phyloP scores from a whole-genome alignment of 2,329 filamentous ascomycete genomes.

The Neonectria hederae region DNA sequence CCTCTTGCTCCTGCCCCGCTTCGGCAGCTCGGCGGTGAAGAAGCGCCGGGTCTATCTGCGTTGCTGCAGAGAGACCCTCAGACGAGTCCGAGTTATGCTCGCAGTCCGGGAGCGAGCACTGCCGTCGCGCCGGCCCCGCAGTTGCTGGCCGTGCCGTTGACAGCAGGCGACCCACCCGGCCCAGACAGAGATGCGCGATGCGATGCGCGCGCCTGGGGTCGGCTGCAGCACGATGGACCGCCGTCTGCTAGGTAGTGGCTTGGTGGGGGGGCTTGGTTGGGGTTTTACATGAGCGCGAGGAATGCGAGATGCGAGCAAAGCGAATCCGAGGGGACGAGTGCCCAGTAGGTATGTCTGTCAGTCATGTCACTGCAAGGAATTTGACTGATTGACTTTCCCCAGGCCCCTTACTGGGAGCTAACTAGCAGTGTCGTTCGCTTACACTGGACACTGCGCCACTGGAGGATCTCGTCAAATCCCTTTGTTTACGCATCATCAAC shows the following conservation, averaged over 20 bases:
- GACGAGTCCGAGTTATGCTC: neutral
- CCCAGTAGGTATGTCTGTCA: slow-evolving; percentile 4
- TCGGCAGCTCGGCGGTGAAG: slow-evolving; percentile 2
- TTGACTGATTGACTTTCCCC: slow-evolving; percentile 5
- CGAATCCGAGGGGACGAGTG: slow-evolving; percentile 18
- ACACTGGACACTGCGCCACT: slow-evolving; percentile 5
- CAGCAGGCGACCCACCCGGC: slow-evolving; percentile 16
- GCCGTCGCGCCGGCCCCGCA: slow-evolving; percentile 21
- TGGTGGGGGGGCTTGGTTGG: neutral
- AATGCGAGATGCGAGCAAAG: slow-evolving; percentile 13
- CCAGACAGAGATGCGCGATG: neutral
- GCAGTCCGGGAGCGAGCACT: slow-evolving; percentile 10
- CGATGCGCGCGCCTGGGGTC: slow-evolving; percentile 13
- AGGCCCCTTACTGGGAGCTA: neutral
- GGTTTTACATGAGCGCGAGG: neutral
- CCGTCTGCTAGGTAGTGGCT: neutral
- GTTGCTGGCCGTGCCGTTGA: slow-evolving; percentile 12
- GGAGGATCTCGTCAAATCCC: slow-evolving; percentile 6
- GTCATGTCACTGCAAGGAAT: neutral
- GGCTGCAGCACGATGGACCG: neutral
- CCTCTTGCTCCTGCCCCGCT: neutral
- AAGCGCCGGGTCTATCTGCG: slow-evolving; percentile 8
- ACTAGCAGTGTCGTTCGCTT: slow-evolving; percentile 2
- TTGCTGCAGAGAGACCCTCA: neutral
- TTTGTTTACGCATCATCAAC: neutral